A percentile compares a stretch with the other conserved stretches of the same genome.
Conservation (phyloP, 768 basidiomycete species). For the Cystofilobasidium ferigula region DNA sequence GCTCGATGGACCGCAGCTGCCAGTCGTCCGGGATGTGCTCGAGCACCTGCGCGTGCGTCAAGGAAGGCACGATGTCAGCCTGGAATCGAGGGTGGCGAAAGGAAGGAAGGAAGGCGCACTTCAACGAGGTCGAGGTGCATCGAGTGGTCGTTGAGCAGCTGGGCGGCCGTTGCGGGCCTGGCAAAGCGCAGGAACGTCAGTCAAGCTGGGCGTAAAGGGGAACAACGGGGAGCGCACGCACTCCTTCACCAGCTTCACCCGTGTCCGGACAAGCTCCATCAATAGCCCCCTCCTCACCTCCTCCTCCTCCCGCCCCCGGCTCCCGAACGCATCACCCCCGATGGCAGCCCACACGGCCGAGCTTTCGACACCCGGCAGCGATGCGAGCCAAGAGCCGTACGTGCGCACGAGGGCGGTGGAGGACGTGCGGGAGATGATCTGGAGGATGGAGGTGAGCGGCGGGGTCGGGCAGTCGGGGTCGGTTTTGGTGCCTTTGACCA, state of each 20-base stretch:
- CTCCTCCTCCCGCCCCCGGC: conserved; percentile 42
- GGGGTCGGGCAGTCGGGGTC: conserved; percentile 53
- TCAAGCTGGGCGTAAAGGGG: neutral
- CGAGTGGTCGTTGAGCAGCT: conserved; percentile 67
- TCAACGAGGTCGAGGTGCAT: conserved; percentile 65
- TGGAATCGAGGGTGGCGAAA: no score
- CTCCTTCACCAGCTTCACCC: conserved; percentile 45
- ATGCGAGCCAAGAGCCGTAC: conserved; percentile 73
- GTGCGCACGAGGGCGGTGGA: conserved; percentile 55
- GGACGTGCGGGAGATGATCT: conserved; percentile 48
- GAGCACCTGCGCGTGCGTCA: neutral
- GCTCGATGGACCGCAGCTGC: neutral
- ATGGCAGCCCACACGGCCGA: conserved; percentile 48
- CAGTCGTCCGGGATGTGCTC: neutral
- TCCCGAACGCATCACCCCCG: conserved; percentile 34
- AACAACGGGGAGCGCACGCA: neutral
- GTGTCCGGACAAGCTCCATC: conserved; percentile 54
- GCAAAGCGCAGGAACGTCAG: neutral
- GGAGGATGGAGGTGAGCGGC: conserved; percentile 52
- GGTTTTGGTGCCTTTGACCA: conserved; percentile 55
- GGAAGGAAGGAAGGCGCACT: conserved; percentile 45
- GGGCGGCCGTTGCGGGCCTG: conserved; percentile 50
- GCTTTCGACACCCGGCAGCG: conserved; percentile 34
- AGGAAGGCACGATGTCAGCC: neutral
- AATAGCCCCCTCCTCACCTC: conserved; percentile 51